Percentiles rank a stretch among this genome's conserved stretches.
Evolutionary conservation across 495 filamentous ascomycete species (phyloP).

Genomic region (Aspergillus avenaceus): DNA sequence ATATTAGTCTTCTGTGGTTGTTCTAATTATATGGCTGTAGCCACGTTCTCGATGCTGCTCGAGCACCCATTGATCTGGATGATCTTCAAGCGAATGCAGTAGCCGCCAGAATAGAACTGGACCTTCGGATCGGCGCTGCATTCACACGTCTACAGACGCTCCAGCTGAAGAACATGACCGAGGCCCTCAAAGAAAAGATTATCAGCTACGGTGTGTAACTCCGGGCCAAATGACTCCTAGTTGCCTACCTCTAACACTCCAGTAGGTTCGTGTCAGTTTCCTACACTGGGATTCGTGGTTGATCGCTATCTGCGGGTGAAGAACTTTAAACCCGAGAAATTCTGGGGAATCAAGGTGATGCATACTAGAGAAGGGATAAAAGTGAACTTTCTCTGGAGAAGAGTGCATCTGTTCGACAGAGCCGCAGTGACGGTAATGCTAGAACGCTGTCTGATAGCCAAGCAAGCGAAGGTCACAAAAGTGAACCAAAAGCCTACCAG

Average conservation of each 20-base stretch:
- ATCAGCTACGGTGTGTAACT: conserved; percentile 76
- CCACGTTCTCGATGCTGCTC: conserved; percentile 83
- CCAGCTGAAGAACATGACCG: conserved; percentile 63
- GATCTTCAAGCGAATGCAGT: conserved; percentile 86
- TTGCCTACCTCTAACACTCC: conserved; percentile 16
- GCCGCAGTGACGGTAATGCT: conserved; percentile 75
- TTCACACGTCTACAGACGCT: conserved; percentile 89
- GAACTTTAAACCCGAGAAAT: conserved; percentile 88
- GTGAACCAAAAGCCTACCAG: conserved; percentile 86
- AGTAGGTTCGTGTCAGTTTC: conserved; percentile 91
- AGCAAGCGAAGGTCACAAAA: conserved; percentile 72
- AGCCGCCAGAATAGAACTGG: conserved; percentile 83
- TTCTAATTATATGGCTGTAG: conserved; percentile 13
- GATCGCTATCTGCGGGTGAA: conserved; percentile 89
- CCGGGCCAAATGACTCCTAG: not conserved
- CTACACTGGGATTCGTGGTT: conserved; percentile 93
- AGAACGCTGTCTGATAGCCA: conserved; percentile 78
- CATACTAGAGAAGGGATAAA: conserved; percentile 72
- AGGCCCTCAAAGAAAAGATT: conserved; percentile 53
- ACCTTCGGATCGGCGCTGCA: conserved; percentile 83
- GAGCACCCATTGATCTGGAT: conserved; percentile 71
- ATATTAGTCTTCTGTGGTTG: not conserved
- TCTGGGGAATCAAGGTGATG: conserved; percentile 88
- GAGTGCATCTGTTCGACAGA: conserved; percentile 83
- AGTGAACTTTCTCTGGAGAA: conserved; percentile 81